Base-by-base conservation (phyloP, 176 grass and related monocot species). In the Panicum miliaceum region DNA sequence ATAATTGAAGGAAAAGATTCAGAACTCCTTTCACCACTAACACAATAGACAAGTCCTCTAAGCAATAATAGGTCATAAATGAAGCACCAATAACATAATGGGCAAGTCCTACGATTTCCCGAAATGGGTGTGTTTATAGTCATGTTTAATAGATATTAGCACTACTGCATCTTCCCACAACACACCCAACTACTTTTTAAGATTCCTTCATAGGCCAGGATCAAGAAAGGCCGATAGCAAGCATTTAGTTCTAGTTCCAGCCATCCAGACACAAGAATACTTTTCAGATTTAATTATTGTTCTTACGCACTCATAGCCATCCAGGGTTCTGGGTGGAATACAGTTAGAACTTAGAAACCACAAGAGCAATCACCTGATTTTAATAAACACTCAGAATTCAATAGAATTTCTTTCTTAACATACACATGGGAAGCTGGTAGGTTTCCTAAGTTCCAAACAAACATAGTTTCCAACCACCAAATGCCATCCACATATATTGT, bases 111-210 rank as follows among this genome's bases (percentile, higher is more conserved):
- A 53, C 32, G 41, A 61, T 7, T 7, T 62, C 19, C 23, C 13
- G 7, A 42, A 25, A 62, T 29, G 22, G 12, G 25, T 62, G 56
- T 15, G 4, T n/a, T 38, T 20, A 54, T n/a, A 59, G 26, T 5
- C 26, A 42, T 47, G 41, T 71, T 69, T 60, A 61, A 76, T 34
- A 82, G 56, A 85, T 18, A 90, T 84, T 61, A 65, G 1, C 36
- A 73, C 71, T 59, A 76, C 25, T 27, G 5, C 48, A 11, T 53
- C 18, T 72, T 71, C 46, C 26, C 15, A 46, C 8, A 36, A 56
- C 32, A 5, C 6, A 10, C 19, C 22, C 29, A 13, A 79, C 26
- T n/a, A 36, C 3, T 15, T 16, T 78, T 64, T 2, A 22, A 77
- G 34, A 60, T 77, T 77, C 20, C n/a, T 41, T 53, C 8, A 71